Percentiles rank a stretch among this genome's conserved stretches.
Conservation (phyloP, 768 basidiomycete genomes). For the Zangia roseola region DNA sequence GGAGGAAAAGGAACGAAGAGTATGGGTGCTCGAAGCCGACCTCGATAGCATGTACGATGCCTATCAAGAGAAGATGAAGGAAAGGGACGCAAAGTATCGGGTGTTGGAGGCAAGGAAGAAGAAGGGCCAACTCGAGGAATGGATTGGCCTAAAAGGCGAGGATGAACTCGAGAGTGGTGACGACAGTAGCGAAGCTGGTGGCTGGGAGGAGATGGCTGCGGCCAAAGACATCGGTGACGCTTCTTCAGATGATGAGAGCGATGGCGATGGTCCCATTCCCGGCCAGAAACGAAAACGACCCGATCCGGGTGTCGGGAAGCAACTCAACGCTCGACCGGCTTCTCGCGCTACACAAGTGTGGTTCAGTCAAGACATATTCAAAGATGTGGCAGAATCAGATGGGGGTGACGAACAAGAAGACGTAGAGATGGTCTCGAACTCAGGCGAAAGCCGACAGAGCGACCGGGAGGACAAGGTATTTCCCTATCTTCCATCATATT, state of each 20-base stretch:
- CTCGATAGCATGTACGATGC: constrained; percentile 87
- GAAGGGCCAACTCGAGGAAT: constrained; percentile 75
- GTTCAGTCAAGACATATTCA: constrained; percentile 94
- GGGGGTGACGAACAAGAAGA: constrained; percentile 29
- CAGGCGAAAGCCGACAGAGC: constrained; percentile 32
- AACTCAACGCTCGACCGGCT: constrained; percentile 29
- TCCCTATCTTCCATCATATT: background rate
- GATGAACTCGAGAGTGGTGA: constrained; percentile 39
- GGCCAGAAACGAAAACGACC: constrained; percentile 44
- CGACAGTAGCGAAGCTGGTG: constrained; percentile 48
- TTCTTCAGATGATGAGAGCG: constrained; percentile 55
- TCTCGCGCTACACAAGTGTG: constrained; percentile 78
- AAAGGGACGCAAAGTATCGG: constrained; percentile 85
- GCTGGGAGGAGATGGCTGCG: constrained; percentile 67
- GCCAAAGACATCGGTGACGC: constrained; percentile 49
- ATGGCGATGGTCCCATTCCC: constrained; percentile 33
- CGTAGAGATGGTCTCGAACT: constrained; percentile 26
- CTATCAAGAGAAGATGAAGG: constrained; percentile 76
- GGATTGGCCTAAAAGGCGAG: constrained; percentile 68
- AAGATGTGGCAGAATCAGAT: constrained; percentile 40
- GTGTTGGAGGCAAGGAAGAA: constrained; percentile 75
- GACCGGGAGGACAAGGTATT: constrained; percentile 30
- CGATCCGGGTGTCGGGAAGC: constrained; percentile 39
- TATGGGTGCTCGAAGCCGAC: constrained; percentile 72
- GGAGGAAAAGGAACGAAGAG: constrained; percentile 64